A percentile compares a stretch with the other conserved stretches of the same genome.
Evolutionary conservation across 352 stramenopile species (phyloP).

Genomic region (Globisporangium canariense): DNA sequence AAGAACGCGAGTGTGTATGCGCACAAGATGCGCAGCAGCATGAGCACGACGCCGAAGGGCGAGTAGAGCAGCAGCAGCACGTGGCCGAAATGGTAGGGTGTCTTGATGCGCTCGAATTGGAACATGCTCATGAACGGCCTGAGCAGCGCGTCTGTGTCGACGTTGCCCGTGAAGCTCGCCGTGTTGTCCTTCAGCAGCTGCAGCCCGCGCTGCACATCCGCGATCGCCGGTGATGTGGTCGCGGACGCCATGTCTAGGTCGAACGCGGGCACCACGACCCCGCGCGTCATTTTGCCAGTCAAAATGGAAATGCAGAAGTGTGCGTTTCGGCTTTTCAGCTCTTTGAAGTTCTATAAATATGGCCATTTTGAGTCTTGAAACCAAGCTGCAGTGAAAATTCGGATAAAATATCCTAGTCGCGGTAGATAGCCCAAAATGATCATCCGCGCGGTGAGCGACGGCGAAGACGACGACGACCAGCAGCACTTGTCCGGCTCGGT

Average conservation of each 20-base stretch:
- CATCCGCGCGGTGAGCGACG: slow-evolving; percentile 62
- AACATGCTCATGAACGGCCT: slow-evolving; percentile 55
- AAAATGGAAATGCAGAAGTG: background rate
- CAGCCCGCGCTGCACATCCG: slow-evolving; percentile 27
- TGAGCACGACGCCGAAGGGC: slow-evolving; percentile 45
- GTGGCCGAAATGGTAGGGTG: slow-evolving; percentile 34
- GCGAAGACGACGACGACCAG: slow-evolving; percentile 40
- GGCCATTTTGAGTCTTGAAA: no score
- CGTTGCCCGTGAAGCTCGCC: slow-evolving; percentile 23
- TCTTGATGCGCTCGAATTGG: slow-evolving; percentile 66
- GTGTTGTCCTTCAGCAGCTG: slow-evolving; percentile 28
- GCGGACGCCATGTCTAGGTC: slow-evolving; percentile 35
- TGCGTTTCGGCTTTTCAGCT: background rate
- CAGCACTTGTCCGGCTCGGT: slow-evolving; percentile 1
- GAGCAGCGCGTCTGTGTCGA: slow-evolving; percentile 30
- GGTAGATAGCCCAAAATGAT: slow-evolving; percentile 45
- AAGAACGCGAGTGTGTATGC: slow-evolving; percentile 44
- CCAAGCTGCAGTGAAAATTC: no score
- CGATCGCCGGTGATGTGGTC: slow-evolving; percentile 11
- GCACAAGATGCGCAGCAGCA: slow-evolving; percentile 35
- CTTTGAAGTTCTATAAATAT: background rate
- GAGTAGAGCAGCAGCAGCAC: slow-evolving; percentile 56
- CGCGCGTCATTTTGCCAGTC: slow-evolving; percentile 11
- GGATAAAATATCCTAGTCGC: no score
- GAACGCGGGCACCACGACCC: slow-evolving; percentile 5